Evolutionary conservation across 495 filamentous ascomycete species (phyloP).

Genomic region (Cetradonia linearis): DNA sequence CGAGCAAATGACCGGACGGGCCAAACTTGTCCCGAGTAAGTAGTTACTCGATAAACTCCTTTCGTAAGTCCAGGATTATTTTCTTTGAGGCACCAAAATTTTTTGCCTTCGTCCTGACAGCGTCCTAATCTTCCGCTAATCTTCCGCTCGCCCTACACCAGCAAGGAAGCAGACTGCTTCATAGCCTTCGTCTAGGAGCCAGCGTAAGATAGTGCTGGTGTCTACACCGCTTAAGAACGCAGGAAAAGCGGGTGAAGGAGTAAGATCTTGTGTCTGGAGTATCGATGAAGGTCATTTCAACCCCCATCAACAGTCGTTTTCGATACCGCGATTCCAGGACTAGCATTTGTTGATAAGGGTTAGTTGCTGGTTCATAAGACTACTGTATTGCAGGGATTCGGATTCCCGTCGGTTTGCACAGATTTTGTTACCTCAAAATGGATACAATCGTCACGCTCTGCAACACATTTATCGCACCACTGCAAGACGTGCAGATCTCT

Average conservation of each 20-base stretch:
- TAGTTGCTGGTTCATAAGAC: not conserved
- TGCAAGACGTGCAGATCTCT: not conserved
- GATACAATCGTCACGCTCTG: not conserved
- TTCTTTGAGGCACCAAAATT: constrained; percentile 28
- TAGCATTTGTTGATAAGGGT: not conserved
- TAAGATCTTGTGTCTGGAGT: not conserved
- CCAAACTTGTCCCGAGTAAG: constrained; percentile 50
- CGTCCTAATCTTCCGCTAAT: constrained; percentile 27
- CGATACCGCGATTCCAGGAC: not conserved
- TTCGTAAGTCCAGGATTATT: constrained; percentile 18
- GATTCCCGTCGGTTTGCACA: too few species aligned
- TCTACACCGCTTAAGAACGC: constrained; percentile 18
- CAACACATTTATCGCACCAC: not conserved
- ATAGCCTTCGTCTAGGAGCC: constrained; percentile 24
- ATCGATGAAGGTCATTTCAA: not conserved
- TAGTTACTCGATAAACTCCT: constrained; percentile 46
- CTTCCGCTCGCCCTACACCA: constrained; percentile 24
- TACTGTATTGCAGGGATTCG: not conserved
- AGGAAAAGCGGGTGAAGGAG: not conserved
- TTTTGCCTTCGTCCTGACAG: constrained; percentile 21
- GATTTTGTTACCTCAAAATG: not conserved
- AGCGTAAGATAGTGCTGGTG: constrained; percentile 20
- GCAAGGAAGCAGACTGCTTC: constrained; percentile 26
- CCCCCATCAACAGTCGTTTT: not conserved
- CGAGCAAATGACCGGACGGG: constrained; percentile 82